Conservation (phyloP, 1,284 basidiomycete genomes). For the Ceraceosorus guamensis region DNA sequence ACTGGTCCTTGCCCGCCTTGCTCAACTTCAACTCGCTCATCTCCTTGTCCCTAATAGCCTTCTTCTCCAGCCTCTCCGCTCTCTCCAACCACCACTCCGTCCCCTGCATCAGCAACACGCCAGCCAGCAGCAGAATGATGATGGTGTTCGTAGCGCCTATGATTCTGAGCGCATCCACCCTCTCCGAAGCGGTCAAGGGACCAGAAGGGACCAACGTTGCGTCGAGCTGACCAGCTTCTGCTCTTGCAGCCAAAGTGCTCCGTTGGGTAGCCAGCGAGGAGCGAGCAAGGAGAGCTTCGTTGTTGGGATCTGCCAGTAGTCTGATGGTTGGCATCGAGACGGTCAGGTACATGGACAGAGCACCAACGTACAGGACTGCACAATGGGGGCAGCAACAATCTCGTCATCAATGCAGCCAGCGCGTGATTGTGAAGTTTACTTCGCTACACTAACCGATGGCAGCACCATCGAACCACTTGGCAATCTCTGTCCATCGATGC, state of each 20-base stretch:
- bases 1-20: no score
- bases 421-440: neutral
- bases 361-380: slow-evolving; percentile 35
- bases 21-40: slow-evolving; percentile 5
- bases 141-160: slow-evolving; percentile 43
- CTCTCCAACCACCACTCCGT: slow-evolving; percentile 37
- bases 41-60: slow-evolving; percentile 19
- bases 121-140: slow-evolving; percentile 27
- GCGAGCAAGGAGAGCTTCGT: slow-evolving; percentile 20
- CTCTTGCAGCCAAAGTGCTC: slow-evolving; percentile 10
- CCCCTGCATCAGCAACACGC: slow-evolving; percentile 40
- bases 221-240: neutral
- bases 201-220: slow-evolving; percentile 12
- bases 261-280: slow-evolving; percentile 32
- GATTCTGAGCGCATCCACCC: slow-evolving; percentile 29
- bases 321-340: slow-evolving; percentile 41
- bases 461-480: slow-evolving; percentile 45
- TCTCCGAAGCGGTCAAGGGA: slow-evolving; percentile 29
- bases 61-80: slow-evolving; percentile 19
- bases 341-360: slow-evolving; percentile 40
- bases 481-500: slow-evolving; percentile 43
- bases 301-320: slow-evolving; percentile 34
- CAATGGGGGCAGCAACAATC: no score
- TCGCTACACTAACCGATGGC: slow-evolving; percentile 21
- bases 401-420: neutral